phyloP scores from a whole-genome alignment of 2,329 filamentous ascomycete species.

The Catunica adiposa region DNA sequence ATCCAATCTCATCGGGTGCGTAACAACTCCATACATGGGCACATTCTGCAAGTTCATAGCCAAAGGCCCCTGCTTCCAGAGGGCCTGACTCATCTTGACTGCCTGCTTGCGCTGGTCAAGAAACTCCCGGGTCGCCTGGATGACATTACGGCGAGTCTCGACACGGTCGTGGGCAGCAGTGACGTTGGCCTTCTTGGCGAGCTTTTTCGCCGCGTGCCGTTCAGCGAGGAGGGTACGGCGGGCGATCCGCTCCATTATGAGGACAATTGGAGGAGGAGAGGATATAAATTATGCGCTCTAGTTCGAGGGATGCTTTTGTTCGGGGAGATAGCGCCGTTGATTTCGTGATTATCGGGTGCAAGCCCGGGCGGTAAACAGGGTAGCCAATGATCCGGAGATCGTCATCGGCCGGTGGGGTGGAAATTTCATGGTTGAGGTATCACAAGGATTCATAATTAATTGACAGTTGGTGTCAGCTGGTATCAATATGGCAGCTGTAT shows the following conservation, averaged over 20 bases:
- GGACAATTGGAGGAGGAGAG: constrained; percentile 5
- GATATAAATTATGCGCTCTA: no score
- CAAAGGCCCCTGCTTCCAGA: constrained; percentile 63
- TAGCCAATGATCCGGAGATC: not conserved
- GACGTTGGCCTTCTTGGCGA: constrained; percentile 24
- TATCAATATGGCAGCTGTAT: no score
- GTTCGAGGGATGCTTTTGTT: no score
- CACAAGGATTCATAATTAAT: no score
- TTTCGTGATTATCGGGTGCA: no score
- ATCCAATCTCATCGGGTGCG: constrained; percentile 12
- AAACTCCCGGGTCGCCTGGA: constrained; percentile 18
- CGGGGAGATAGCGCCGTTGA: no score
- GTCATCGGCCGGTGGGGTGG: not conserved
- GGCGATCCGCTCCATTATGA: constrained; percentile 48
- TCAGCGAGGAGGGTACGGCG: constrained; percentile 50
- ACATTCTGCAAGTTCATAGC: constrained; percentile 61
- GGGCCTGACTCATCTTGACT: constrained; percentile 34
- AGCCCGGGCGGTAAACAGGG: not conserved
- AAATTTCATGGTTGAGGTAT: no score
- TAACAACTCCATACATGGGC: constrained; percentile 40
- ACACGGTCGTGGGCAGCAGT: constrained; percentile 19
- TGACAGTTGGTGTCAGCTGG: no score
- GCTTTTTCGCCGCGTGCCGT: constrained; percentile 40
- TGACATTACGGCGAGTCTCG: constrained; percentile 20
- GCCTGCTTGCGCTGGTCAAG: constrained; percentile 16